Percentiles rank a stretch among this genome's conserved stretches.
phyloP scores from a whole-genome alignment of 2,329 filamentous ascomycete species.

The Neofusicoccum sp. region DNA sequence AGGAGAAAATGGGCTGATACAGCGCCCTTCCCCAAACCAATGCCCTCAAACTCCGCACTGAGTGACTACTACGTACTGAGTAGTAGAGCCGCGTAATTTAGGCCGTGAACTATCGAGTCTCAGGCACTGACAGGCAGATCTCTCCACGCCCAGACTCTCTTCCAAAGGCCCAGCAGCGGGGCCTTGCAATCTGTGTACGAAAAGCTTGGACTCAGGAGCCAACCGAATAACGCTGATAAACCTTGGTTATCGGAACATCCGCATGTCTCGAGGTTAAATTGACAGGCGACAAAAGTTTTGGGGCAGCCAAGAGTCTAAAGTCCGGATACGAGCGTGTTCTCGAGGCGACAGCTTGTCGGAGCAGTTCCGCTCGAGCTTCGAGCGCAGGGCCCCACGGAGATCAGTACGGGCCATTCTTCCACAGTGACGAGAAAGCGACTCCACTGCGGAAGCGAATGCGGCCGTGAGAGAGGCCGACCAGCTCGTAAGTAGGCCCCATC shows the following conservation, averaged over 20 bases:
- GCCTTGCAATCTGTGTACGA: neutral
- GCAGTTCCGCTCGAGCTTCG: neutral
- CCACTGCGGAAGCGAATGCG: slow-evolving; percentile 5
- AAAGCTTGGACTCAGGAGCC: neutral
- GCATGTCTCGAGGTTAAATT: neutral
- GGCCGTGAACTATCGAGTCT: slow-evolving; percentile 7
- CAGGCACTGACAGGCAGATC: slow-evolving; percentile 8
- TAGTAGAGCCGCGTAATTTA: slow-evolving; percentile 1
- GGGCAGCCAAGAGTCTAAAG: neutral
- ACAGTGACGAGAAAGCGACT: neutral
- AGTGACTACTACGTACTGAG: neutral
- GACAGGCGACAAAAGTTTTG: neutral
- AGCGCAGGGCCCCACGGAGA: slow-evolving; percentile 7
- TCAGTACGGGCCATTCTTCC: neutral
- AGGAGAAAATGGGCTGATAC: too few species aligned
- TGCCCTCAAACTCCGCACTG: neutral
- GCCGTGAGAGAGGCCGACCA: slow-evolving; percentile 2
- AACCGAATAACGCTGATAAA: neutral
- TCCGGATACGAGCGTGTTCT: neutral
- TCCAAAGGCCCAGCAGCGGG: neutral
- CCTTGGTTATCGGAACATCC: neutral
- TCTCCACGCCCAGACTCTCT: neutral
- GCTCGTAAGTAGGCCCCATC: neutral
- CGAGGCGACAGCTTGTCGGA: neutral
- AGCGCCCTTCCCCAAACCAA: neutral